phyloP scores from a whole-genome alignment of 2,329 filamentous ascomycete genomes.

The Davidsoniella neocaledoniae region DNA sequence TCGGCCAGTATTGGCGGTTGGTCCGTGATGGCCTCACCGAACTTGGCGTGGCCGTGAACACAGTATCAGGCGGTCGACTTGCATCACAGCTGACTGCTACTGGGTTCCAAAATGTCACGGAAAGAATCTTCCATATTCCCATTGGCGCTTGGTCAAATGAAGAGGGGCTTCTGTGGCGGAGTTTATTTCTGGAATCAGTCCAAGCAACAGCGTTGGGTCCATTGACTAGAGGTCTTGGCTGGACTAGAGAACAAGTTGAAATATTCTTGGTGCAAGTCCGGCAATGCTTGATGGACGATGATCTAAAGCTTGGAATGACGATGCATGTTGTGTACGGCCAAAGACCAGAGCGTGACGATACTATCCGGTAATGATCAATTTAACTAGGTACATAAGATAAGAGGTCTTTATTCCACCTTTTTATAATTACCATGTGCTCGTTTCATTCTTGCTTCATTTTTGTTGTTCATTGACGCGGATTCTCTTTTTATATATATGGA shows the following conservation, averaged over 20 bases:
- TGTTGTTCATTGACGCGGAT: too few relatives aligned
- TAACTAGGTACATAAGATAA: too few relatives aligned
- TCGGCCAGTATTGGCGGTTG: conserved; percentile 30
- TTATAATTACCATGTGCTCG: too few relatives aligned
- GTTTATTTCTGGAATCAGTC: conserved; percentile 31
- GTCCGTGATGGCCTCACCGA: conserved; percentile 27
- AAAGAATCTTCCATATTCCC: conserved; percentile 33
- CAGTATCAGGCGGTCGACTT: conserved; percentile 25
- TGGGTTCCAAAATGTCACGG: conserved; percentile 35
- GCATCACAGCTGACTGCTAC: conserved; percentile 30
- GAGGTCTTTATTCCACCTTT: too few relatives aligned
- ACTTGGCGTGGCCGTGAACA: conserved; percentile 31
- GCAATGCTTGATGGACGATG: conserved; percentile 30
- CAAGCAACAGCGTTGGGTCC: conserved; percentile 35
- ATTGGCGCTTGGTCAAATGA: conserved; percentile 39
- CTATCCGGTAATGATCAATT: too few relatives aligned
- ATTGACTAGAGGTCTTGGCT: conserved; percentile 31
- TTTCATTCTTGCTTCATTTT: too few relatives aligned
- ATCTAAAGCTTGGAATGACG: conserved; percentile 35
- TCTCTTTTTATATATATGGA: too few relatives aligned
- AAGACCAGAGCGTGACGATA: conserved; percentile 22
- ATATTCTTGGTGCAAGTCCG: conserved; percentile 31
- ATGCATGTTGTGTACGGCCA: conserved; percentile 38
- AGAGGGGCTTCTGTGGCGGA: conserved; percentile 35
- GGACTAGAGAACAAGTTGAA: conserved; percentile 31